Conservation (phyloP, 2,329 filamentous ascomycete genomes). For the Penicillium sp. region DNA sequence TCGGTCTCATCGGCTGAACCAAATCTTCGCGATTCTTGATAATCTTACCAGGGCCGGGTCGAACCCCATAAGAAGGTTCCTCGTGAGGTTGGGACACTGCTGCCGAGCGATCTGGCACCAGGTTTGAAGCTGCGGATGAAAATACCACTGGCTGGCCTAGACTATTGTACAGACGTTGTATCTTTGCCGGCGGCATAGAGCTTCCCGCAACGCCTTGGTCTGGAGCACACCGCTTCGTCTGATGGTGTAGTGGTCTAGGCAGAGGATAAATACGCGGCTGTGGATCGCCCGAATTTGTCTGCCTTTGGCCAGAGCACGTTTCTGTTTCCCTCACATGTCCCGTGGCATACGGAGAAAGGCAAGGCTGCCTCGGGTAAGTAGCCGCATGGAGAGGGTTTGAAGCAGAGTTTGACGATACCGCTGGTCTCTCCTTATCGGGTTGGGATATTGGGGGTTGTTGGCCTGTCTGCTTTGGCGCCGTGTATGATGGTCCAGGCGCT, state of each 20-base stretch:
- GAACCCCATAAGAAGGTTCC: not conserved
- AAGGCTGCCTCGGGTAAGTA: not conserved
- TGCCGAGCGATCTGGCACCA: constrained; percentile 2
- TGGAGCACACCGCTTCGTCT: not conserved
- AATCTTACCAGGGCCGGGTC: constrained; percentile 12
- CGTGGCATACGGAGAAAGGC: not conserved
- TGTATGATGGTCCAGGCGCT: not conserved
- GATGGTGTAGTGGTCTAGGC: not conserved
- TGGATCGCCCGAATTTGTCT: not conserved
- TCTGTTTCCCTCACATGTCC: not conserved
- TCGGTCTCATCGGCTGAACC: constrained; percentile 44
- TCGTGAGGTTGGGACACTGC: constrained; percentile 6
- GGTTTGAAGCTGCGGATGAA: not conserved
- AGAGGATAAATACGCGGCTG: not conserved
- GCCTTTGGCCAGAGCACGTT: not conserved
- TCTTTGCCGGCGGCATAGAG: not conserved
- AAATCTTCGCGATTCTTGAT: constrained; percentile 36
- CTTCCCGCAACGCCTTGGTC: not conserved
- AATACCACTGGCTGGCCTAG: not conserved
- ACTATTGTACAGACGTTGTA: not conserved
- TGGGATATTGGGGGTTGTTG: not conserved
- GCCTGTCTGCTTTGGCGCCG: not conserved
- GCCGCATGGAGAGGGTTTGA: not conserved
- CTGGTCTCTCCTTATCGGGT: not conserved
- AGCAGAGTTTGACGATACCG: not conserved